A percentile compares a stretch with the other conserved stretches of the same genome.
These are phyloP conservation scores for Biancaea sappan DNA, from an alignment of 306 rosid genomes.

Conservation along the genomic window DNA sequence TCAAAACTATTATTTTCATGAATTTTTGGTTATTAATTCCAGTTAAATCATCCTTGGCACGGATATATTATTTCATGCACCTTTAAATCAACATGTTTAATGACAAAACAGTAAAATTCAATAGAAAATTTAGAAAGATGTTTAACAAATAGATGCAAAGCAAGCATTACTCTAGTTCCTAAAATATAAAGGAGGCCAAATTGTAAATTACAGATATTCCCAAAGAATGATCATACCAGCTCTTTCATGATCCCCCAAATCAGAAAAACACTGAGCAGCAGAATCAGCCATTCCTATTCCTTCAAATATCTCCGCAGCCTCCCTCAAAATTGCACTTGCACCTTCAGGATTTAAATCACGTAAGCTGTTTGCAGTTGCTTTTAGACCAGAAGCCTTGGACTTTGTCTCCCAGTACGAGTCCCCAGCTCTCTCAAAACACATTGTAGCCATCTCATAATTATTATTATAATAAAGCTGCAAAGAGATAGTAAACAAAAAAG, in stretches of 20 bases:
- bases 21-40: too few relatives aligned
- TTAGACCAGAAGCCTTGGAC: constrained; percentile 72
- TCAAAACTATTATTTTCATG: too few relatives aligned
- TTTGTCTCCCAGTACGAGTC: constrained; percentile 73
- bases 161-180: neutral
- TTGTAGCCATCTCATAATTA: constrained; percentile 73
- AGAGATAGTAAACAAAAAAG: neutral
- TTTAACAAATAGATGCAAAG: neutral
- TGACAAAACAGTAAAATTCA: neutral
- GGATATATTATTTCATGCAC: too few relatives aligned
- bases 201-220: neutral
- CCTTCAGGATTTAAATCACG: constrained; percentile 43
- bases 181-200: neutral
- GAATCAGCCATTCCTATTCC: constrained; percentile 59
- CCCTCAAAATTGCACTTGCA: constrained; percentile 61
- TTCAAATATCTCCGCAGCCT: constrained; percentile 77
- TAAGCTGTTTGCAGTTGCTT: constrained; percentile 55
- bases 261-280: constrained; percentile 72
- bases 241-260: constrained; percentile 66
- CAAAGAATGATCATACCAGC: constrained; percentile 54
- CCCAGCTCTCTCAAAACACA: constrained; percentile 77
- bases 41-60: too few relatives aligned
- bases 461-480: constrained; percentile 62
- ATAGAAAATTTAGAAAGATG: neutral
- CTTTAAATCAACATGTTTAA: neutral